phyloP scores from a whole-genome alignment of 2,329 filamentous ascomycete species.

The Aspergillus unguis region DNA sequence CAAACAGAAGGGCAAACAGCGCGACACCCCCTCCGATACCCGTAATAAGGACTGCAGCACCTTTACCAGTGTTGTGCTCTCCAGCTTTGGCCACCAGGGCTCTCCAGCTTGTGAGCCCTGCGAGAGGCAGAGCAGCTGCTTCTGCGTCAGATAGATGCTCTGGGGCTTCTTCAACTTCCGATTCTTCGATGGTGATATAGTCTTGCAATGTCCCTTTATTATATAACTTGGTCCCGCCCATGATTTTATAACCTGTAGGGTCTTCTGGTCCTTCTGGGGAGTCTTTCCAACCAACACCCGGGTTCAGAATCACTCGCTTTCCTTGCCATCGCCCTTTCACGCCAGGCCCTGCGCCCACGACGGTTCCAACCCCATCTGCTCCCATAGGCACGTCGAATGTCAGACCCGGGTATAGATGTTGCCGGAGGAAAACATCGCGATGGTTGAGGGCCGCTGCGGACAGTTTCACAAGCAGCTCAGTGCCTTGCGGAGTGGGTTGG shows the following conservation, averaged over 20 bases:
- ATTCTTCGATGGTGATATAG: constrained; percentile 64
- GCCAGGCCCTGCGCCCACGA: constrained; percentile 61
- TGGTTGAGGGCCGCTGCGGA: constrained; percentile 85
- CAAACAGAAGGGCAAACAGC: constrained; percentile 76
- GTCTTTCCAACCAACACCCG: constrained; percentile 72
- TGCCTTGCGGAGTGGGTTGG: constrained; percentile 60
- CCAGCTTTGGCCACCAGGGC: constrained; percentile 76
- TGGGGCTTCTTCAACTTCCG: constrained; percentile 74
- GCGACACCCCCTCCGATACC: constrained; percentile 93
- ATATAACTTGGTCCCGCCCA: constrained; percentile 59
- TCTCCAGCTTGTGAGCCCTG: constrained; percentile 83
- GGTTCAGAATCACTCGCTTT: constrained; percentile 74
- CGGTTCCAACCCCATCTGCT: constrained; percentile 75
- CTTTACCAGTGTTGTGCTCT: constrained; percentile 51
- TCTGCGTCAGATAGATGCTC: constrained; percentile 68
- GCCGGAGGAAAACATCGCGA: constrained; percentile 89
- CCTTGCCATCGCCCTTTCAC: constrained; percentile 52
- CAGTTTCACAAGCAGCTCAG: constrained; percentile 72
- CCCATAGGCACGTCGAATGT: constrained; percentile 76
- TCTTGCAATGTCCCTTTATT: constrained; percentile 72
- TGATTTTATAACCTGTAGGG: constrained; percentile 36
- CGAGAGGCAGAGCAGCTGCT: constrained; percentile 79
- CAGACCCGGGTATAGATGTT: constrained; percentile 83
- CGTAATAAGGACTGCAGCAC: constrained; percentile 77
- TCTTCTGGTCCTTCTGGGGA: constrained; percentile 71